These are phyloP conservation scores for Tetrapisispora phaffii DNA, from an alignment of 805 yeast genomes.

Conservation along the genomic window DNA sequence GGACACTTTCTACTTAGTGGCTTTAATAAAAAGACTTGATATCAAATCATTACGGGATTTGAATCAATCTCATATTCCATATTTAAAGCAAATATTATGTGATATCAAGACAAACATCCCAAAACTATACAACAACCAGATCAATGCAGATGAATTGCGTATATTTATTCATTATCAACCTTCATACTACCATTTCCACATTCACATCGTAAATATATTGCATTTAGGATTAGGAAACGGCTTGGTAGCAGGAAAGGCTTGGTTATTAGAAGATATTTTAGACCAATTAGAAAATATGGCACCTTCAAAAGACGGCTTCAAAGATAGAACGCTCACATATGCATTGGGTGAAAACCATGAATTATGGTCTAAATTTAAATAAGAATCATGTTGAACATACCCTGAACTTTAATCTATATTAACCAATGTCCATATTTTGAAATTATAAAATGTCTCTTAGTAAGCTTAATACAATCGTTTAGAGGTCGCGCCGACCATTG, in stretches of 20 bases:
- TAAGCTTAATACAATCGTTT: neutral
- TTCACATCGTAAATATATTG: conserved; percentile 71
- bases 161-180: conserved; percentile 91
- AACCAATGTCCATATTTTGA: neutral
- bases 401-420: too few species aligned
- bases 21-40: conserved; percentile 60
- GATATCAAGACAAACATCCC: conserved; percentile 42
- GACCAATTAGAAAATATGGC: conserved; percentile 47
- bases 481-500: neutral
- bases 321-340: conserved; percentile 50
- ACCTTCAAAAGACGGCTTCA: conserved; percentile 45
- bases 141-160: conserved; percentile 51
- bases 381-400: too few species aligned
- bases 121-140: conserved; percentile 32
- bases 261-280: conserved; percentile 71
- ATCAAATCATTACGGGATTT: conserved; percentile 72
- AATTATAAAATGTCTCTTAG: neutral
- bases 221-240: conserved; percentile 66
- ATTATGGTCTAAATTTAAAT: conserved; percentile 41
- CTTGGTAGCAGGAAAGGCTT: conserved; percentile 69
- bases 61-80: conserved; percentile 44
- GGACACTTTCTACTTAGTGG: conserved; percentile 66
- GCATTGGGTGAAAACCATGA: conserved; percentile 69
- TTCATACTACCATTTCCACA: conserved; percentile 89
- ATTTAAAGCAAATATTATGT: conserved; percentile 39